Base-by-base conservation (phyloP, 768 basidiomycete genomes). In the Tricholoma hemisulphureum region DNA sequence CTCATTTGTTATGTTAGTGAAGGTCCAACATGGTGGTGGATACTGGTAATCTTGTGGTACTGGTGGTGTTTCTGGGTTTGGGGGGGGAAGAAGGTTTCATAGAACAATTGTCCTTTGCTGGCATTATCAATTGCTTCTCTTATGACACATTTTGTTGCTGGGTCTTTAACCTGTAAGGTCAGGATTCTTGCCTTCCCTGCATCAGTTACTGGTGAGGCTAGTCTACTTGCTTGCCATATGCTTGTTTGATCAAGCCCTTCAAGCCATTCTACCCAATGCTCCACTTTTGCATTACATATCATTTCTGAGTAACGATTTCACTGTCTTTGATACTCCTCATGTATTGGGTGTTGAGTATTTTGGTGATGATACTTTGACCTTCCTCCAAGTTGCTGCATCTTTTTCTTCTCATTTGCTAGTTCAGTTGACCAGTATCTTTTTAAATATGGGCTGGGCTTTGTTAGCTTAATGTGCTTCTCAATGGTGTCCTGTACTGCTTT, bases 371-470 rank as follows among this genome's bases (percentile, higher is more conserved):
- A 26, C 14, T 49, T 49, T 11, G 26, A 11, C 21, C 10, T 46
- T 11, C 16, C 18, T 11, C 45, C 26, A n/a, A 46, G 45, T 21
- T 26, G 13, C 18, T 13, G 26, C 26, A 20, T 23, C 48, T 49
- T n/a, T 13, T 26, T 49, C 23, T 49, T 20, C 13, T 20, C 18
- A 14, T 11, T 49, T 7, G 18, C 48, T 23, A 67, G 58, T 5
- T 66, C 60, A 0, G 41, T 50, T 3, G 37, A 64, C 61, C 61
- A 68, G 65, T 65, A 68, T 0, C 61, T 11, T 14, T 62, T 66
- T 7, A 53, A 35, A 26, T 60, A 53, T 1, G 63, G 65, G 14
- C 37, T 31, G 14, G 54, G 63, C 56, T 34, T 3, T 60, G 52
- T 5, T 53, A 23, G 4, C n/a, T 20, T 48, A 28, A 13, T 51